Evolutionary conservation across 106 monocot species (phyloP).

Genomic region (Alisma plantagoaquatica): DNA sequence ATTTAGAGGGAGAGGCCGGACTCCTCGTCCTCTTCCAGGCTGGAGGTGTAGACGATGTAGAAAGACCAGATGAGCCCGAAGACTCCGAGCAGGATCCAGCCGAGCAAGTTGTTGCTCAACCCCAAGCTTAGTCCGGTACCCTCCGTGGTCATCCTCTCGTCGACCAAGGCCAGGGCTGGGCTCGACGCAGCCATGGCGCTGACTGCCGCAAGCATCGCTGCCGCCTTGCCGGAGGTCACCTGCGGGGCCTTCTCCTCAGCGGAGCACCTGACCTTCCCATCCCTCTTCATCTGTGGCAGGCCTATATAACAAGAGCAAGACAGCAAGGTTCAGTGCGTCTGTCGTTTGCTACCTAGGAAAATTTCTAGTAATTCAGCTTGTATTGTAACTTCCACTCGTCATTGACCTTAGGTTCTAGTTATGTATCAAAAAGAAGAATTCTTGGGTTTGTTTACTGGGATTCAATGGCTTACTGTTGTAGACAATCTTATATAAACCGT

Average conservation of each 20-base stretch:
- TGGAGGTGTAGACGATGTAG: constrained; percentile 51
- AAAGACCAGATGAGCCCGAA: constrained; percentile 73
- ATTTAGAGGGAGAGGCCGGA: constrained; percentile 57
- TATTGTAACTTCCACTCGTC: too few species aligned
- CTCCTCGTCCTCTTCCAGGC: constrained; percentile 69
- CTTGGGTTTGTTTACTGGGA: too few species aligned
- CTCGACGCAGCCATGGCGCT: constrained; percentile 21
- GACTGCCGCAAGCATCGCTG: constrained; percentile 24
- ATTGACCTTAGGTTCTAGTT: too few species aligned
- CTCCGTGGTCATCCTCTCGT: constrained; percentile 71
- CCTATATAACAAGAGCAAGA: too few species aligned
- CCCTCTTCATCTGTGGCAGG: constrained; percentile 18
- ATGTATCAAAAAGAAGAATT: too few species aligned
- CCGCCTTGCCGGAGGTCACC: not conserved
- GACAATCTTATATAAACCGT: too few species aligned
- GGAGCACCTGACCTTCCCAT: constrained; percentile 20
- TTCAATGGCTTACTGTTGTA: too few species aligned
- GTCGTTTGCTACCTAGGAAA: too few species aligned
- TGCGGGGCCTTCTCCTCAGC: constrained; percentile 1
- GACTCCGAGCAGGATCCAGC: constrained; percentile 60
- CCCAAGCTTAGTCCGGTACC: constrained; percentile 66
- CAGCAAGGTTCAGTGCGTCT: too few species aligned
- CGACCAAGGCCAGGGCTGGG: constrained; percentile 63
- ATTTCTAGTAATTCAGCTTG: too few species aligned
- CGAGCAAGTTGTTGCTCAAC: constrained; percentile 66